Conservation (phyloP, 768 basidiomycete genomes). For the Suillus cothurnatus region DNA sequence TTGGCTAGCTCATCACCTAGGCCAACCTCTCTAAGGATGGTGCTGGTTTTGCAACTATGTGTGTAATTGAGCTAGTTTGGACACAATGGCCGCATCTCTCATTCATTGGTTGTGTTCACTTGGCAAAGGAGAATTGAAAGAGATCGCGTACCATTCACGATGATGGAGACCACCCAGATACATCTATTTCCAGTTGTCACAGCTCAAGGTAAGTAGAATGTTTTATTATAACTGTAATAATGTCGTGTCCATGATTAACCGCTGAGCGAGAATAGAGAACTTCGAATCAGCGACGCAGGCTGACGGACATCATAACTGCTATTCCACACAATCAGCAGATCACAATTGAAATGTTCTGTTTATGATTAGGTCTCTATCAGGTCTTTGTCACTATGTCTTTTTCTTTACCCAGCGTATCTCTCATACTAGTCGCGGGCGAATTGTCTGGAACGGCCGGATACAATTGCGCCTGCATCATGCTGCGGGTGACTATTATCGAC, state of each 20-base stretch:
- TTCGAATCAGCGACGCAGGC: neutral
- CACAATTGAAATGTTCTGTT: neutral
- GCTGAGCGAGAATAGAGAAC: neutral
- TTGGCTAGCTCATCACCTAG: neutral
- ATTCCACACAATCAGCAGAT: neutral
- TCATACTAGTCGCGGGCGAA: neutral
- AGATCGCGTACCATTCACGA: neutral
- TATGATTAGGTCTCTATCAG: neutral
- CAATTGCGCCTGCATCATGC: neutral
- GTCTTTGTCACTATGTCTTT: neutral
- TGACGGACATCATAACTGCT: neutral
- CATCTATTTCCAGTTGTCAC: neutral
- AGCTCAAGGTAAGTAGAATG: neutral
- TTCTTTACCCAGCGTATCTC: neutral
- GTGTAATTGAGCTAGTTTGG: neutral
- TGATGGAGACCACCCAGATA: neutral
- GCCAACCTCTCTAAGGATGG: neutral
- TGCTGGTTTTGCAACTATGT: neutral
- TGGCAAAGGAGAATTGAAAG: neutral
- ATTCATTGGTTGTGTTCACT: neutral
- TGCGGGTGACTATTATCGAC: neutral
- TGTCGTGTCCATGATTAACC: neutral
- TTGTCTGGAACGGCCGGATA: neutral
- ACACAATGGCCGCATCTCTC: neutral
- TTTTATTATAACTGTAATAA: neutral